Percentiles rank a stretch among this genome's conserved stretches.
Conservation (phyloP, 805 yeast species). For the Cephaloascus albidus region DNA sequence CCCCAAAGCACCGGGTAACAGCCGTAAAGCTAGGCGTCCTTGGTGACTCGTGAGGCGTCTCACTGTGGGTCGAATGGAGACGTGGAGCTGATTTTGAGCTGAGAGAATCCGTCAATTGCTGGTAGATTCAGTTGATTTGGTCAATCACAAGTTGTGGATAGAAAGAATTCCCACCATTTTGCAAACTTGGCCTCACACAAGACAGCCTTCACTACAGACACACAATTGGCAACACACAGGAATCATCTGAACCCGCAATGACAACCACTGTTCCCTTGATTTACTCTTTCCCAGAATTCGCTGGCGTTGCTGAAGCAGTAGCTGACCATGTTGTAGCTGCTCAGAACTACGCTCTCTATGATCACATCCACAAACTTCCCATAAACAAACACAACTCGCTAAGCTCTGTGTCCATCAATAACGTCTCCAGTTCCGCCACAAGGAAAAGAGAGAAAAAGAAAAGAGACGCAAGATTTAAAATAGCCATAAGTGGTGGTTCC, state of each 20-base stretch:
- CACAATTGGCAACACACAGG: too few species aligned
- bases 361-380: slow-evolving; percentile 10
- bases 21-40: too few species aligned
- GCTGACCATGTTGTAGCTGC: slow-evolving; percentile 91
- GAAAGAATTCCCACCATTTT: too few species aligned
- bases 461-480: slow-evolving; percentile 67
- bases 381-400: neutral
- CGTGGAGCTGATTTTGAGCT: too few species aligned
- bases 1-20: too few species aligned
- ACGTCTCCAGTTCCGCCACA: slow-evolving; percentile 1
- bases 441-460: slow-evolving; percentile 41
- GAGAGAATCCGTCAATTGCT: too few species aligned
- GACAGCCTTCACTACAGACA: too few species aligned
- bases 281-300: slow-evolving; percentile 84
- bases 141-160: too few species aligned
- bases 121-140: too few species aligned
- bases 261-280: slow-evolving; percentile 91
- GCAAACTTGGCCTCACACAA: too few species aligned
- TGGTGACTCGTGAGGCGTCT: too few species aligned
- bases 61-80: too few species aligned
- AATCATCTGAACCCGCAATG: slow-evolving; percentile 39
- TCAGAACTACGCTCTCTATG: slow-evolving; percentile 62
- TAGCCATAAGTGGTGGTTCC: slow-evolving; percentile 92
- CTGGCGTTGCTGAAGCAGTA: slow-evolving; percentile 91
- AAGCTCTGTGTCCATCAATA: neutral